phyloP scores from a whole-genome alignment of 306 rosid species.

The Glycyrrhiza uralensis region DNA sequence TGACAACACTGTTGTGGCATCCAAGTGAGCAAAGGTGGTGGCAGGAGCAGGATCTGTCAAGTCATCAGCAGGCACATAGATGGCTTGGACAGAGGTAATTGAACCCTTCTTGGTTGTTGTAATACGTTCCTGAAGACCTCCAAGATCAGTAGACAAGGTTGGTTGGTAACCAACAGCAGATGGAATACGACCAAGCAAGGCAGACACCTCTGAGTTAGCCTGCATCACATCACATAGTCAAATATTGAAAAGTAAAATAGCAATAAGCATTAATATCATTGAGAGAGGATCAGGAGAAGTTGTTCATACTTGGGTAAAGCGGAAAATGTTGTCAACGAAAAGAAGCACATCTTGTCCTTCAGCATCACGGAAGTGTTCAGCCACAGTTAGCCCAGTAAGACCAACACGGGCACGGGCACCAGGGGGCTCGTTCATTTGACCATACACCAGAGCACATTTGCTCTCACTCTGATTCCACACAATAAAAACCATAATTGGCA shows the following conservation, averaged over 20 bases:
- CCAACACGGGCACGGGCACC: slow-evolving; percentile 99
- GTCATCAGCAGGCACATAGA: slow-evolving; percentile 99
- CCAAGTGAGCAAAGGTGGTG: slow-evolving; percentile 98
- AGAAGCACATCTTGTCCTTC: slow-evolving; percentile 99
- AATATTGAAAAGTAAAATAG: background rate
- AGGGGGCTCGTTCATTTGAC: slow-evolving; percentile 99
- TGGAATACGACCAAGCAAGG: slow-evolving; percentile 99
- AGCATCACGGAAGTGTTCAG: slow-evolving; percentile 98
- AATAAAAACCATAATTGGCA: background rate
- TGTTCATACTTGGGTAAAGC: slow-evolving; percentile 77
- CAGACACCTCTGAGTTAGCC: slow-evolving; percentile 99
- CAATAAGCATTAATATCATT: background rate
- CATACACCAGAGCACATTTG: slow-evolving; percentile 97
- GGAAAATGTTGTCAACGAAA: slow-evolving; percentile 96
- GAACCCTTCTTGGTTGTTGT: slow-evolving; percentile 99
- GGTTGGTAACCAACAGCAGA: slow-evolving; percentile 99
- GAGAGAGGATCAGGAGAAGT: background rate
- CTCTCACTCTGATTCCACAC: slow-evolving; percentile 72
- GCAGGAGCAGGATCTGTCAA: slow-evolving; percentile 99
- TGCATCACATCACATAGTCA: slow-evolving; percentile 25
- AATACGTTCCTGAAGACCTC: slow-evolving; percentile 98
- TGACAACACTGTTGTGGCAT: slow-evolving; percentile 96
- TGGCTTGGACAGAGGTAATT: slow-evolving; percentile 98
- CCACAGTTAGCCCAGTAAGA: slow-evolving; percentile 91
- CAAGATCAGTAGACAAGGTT: slow-evolving; percentile 95